Evolutionary conservation across 108 stramenopile species (phyloP), one percentile per base, ranked within the genome.

Genomic region (Parmales sp.): DNA sequence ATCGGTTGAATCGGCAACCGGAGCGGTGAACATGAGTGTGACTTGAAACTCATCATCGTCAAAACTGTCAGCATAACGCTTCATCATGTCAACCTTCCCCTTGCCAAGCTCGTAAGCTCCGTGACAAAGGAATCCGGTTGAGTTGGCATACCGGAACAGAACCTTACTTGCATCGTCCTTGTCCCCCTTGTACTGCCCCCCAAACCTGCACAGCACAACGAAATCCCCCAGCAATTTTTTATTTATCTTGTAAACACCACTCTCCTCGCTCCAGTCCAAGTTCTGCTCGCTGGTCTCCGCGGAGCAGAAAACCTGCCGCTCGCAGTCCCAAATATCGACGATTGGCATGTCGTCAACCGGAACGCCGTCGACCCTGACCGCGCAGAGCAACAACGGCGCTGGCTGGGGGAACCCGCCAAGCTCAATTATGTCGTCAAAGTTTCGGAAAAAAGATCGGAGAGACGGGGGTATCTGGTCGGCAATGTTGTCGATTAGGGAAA

Each of bases 291-390:
- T 28, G 3, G 18, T 25, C 65, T 65, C 54, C 71, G 74, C 28
- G 63, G 36, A 8, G 63, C 19, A 25, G 38, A 67, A 38, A 50
- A 68, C 25, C 18, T 46, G 41, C 1, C 37, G 2, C 5, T 38
- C 9, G 2, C 20, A 60, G 36, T 86, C 84, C 84, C 86, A 95
- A 51, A 95, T 83, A 74, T 95, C 90, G 9, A 95, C 50, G 66
- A 86, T 86, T 0, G 93, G 93, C 66, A 88, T 76, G 49, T 91
- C 91, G 68, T 91, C 93, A 39, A 95, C 86, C 0, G 93, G 93
- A 6, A 95, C 76, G n/a, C 91, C 91, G 64, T 88, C 84, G n/a
- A 95, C 45, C 0, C 78, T 49, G 46, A 95, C 78, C 6, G 85
- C 82, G 45, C 77, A 66, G 18, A 92, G 73, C 38, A 87, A 44